Percentiles rank a stretch among this genome's conserved stretches.
Evolutionary conservation across 345 rosid genomes (phyloP).

Genomic region (Triadica sebifera): DNA sequence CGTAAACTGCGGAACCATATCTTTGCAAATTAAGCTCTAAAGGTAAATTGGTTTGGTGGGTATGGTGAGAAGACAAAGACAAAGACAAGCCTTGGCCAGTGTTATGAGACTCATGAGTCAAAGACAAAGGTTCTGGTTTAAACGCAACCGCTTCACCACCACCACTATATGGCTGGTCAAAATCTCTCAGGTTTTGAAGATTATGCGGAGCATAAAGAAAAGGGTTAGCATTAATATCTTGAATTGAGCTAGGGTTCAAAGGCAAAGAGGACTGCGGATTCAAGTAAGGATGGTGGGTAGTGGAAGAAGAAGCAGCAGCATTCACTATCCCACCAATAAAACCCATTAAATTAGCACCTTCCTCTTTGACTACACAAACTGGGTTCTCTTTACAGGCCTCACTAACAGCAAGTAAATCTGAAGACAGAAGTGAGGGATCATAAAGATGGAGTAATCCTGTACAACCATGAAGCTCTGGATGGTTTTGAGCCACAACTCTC

Average conservation of each 20-base stretch:
- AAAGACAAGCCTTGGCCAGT: slow-evolving; percentile 35
- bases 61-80: slow-evolving; percentile 59
- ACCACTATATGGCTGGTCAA: slow-evolving; percentile 39
- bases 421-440: slow-evolving; percentile 50
- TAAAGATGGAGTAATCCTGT: slow-evolving; percentile 36
- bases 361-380: slow-evolving; percentile 39
- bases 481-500: slow-evolving; percentile 46
- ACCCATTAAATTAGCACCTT: slow-evolving; percentile 43
- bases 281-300: slow-evolving; percentile 37
- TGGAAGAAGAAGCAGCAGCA: slow-evolving; percentile 28
- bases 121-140: slow-evolving; percentile 57
- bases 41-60: slow-evolving; percentile 23
- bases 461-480: slow-evolving; percentile 21
- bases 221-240: slow-evolving; percentile 36
- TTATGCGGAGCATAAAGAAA: slow-evolving; percentile 47
- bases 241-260: slow-evolving; percentile 49
- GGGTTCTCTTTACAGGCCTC: slow-evolving; percentile 2
- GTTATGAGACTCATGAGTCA: slow-evolving; percentile 1
- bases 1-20: slow-evolving; percentile 35
- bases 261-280: slow-evolving; percentile 49
- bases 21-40: slow-evolving; percentile 49
- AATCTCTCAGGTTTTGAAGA: slow-evolving; percentile 50
- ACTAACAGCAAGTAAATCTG: slow-evolving; percentile 40
- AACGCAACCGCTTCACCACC: slow-evolving; percentile 42
- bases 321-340: slow-evolving; percentile 6